Evolutionary conservation across 805 yeast species (phyloP).

Genomic region (Osmozyma mogii): DNA sequence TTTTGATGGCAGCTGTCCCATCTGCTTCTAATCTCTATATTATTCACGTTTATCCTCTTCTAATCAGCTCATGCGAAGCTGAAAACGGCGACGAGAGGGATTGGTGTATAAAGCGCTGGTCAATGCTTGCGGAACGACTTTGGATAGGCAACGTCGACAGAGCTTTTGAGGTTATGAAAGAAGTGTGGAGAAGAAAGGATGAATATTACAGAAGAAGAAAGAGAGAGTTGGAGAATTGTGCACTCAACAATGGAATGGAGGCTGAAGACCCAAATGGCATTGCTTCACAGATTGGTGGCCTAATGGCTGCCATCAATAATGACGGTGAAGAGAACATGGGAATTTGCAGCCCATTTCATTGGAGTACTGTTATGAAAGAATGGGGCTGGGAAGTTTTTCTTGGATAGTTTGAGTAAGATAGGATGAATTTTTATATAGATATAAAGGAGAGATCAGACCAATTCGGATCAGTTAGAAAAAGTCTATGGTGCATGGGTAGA

Average conservation of each 20-base stretch:
- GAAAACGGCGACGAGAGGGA: conserved; percentile 48
- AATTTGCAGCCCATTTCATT: conserved; percentile 47
- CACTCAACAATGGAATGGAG: conserved; percentile 8
- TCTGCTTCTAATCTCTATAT: conserved; percentile 46
- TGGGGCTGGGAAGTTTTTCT: conserved; percentile 71
- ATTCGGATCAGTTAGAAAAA: too few relatives aligned
- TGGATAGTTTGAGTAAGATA: too few relatives aligned
- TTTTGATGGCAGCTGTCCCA: conserved; percentile 57
- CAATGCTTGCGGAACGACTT: conserved; percentile 40
- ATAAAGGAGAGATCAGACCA: too few relatives aligned
- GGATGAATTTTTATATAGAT: too few relatives aligned
- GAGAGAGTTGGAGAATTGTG: conserved; percentile 7
- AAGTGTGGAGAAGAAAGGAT: conserved; percentile 63
- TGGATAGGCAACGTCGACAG: conserved; percentile 63
- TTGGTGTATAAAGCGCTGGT: conserved; percentile 58
- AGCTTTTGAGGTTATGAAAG: conserved; percentile 61
- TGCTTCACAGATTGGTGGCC: conserved; percentile 30
- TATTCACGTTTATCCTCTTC: conserved; percentile 57
- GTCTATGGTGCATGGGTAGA: too few relatives aligned
- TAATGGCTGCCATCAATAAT: conserved; percentile 32
- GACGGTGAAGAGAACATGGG: conserved; percentile 30
- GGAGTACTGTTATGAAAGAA: conserved; percentile 65
- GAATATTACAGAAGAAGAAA: conserved; percentile 22
- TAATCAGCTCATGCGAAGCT: conserved; percentile 63
- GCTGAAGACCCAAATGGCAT: conserved; percentile 6